Evolutionary conservation across 768 basidiomycete species (phyloP), one percentile per base, ranked within the genome.

Genomic region (Tulasnella sp.): DNA sequence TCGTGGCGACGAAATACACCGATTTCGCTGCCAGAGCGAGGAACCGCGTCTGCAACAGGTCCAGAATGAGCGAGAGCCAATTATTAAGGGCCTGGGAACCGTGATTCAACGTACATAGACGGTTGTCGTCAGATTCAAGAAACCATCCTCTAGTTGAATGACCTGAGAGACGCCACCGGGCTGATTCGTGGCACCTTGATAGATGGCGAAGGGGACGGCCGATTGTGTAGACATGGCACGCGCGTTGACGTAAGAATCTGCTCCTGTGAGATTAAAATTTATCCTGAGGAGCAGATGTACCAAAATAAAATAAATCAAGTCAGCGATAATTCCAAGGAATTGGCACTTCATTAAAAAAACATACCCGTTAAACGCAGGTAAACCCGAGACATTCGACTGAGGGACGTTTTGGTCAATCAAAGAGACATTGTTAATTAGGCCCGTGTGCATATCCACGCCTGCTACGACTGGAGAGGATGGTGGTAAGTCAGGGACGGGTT

Each of bases 201-300:
- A 82, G 19, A 86, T 79, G 3, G 85, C 78, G 7, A 77, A 78
- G 15, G 85, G 76, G 0, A 87, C 67, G n/a, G 77, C 75, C n/a
- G 78, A 72, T 27, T 67, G 71, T 0, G 77, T 78, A 2, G 81
- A 72, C 2, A 64, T 68, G 0, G 80, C 78, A 21, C 83, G 76
- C 13, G 80, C 78, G 50, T 74, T 68, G 32, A 83, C 72, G 65
- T 80, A 83, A 0, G 73, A 61, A 64, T 80, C 61, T 13, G 21
- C 48, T 26, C 24, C 48, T 3, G 2, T 56, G 9, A 45, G 44
- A 38, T 56, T 51, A 34, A 62, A 65, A 1, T 47, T 34, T 7
- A 61, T 34, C 3, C 61, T 64, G 23, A 9, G 27, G 13, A 50
- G 26, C 21, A 19, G n/a, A n/a, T n/a, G n/a, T n/a, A n/a, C n/a